Base-by-base conservation (phyloP, 441 rosid species). In the Biscutella auriculata region DNA sequence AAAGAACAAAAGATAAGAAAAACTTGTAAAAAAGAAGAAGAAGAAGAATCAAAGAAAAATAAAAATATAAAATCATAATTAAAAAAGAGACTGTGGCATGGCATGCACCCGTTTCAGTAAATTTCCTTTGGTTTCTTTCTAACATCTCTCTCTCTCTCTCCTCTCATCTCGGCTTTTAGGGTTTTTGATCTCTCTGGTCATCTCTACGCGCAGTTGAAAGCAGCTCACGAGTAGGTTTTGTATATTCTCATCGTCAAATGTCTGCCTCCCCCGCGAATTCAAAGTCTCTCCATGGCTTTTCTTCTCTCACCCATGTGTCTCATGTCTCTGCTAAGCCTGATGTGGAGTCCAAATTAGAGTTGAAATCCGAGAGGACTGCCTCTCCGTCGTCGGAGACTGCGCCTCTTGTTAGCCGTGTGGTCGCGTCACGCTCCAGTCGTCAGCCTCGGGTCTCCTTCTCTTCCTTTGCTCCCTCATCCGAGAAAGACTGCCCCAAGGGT, bases 231-330 rank as follows among this genome's bases (percentile, higher is more conserved):
- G 39, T 40, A 55, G 11, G 35, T 58, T 42, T 62, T 50, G 26
- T 35, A 6, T 6, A 1, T 25, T 62, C 60, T 15, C 52, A 6
- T 43, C 14, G n/a, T n/a, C 47, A 37, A 47, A 64, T 64, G 68
- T 65, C 68, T 14, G 26, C n/a, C n/a, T n/a, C n/a, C n/a, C n/a
- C 46, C 30, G 77, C 78, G 57, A 85, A 82, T 74, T 74, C 83
- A 4, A 88, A 82, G 69, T 82, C 85, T 68, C 80, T 90, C 36
- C 88, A 86, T 82, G 79, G 80, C n/a, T n/a, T n/a, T n/a, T n/a
- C n/a, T n/a, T n/a, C n/a, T 77, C 86, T 66, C 57, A 56, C 70
- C 53, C 73, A 74, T 27, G 63, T 62, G 36, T 41, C 68, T 35
- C 54, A 53, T 53, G 54, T 63, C 59, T 15, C 73, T 66, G 43